phyloP scores from a whole-genome alignment of 805 yeast genomes.

The Suhomyces faveliae region DNA sequence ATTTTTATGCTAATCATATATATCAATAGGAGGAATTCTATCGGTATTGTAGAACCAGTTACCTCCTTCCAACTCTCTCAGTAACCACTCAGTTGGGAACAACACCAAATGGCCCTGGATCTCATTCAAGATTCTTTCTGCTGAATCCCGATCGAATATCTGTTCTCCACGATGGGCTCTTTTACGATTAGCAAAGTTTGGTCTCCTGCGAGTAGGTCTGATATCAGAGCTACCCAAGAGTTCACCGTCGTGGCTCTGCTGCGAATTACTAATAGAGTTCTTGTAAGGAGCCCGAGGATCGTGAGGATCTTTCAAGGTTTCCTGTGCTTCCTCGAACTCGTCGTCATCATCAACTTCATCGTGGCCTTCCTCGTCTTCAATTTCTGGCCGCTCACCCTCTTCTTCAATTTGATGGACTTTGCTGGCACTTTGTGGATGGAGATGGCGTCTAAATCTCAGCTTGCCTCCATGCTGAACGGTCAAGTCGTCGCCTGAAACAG shows the following conservation, averaged over 20 bases:
- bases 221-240: neutral
- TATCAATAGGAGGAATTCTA: constrained; percentile 91
- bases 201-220: constrained; percentile 22
- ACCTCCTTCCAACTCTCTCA: constrained; percentile 80
- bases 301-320: neutral
- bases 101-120: constrained; percentile 84
- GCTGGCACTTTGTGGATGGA: constrained; percentile 2
- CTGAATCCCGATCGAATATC: constrained; percentile 70
- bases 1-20: constrained; percentile 34
- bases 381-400: constrained; percentile 2
- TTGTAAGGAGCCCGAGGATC: neutral
- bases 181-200: constrained; percentile 36
- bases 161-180: constrained; percentile 41
- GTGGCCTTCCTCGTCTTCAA: constrained; percentile 2
- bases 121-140: constrained; percentile 67
- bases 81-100: constrained; percentile 92
- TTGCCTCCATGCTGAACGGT: neutral
- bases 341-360: neutral
- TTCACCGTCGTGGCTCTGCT: neutral
- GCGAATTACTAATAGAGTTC: neutral
- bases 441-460: constrained; percentile 8
- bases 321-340: neutral
- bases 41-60: constrained; percentile 97
- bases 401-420: constrained; percentile 1
- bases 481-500: constrained; percentile 3